Conservation (phyloP, 2,329 filamentous ascomycete genomes). For the Microascus cirrosus region DNA sequence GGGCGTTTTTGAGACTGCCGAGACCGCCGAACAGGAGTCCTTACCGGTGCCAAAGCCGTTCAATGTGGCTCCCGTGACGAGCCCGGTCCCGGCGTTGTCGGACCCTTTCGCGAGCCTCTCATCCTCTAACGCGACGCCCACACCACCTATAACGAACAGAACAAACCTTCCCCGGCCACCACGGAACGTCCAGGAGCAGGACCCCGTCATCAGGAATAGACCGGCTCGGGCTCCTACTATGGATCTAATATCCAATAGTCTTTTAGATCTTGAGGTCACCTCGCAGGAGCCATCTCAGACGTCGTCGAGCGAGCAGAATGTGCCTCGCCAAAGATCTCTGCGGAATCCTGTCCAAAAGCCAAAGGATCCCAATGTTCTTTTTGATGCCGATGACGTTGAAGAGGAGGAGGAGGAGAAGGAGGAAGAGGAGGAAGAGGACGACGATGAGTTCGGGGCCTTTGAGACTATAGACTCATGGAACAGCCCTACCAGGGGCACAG, state of each 20-base stretch:
- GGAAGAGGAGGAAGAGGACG: slow-evolving; percentile 21
- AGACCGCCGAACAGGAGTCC: slow-evolving; percentile 14
- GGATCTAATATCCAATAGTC: slow-evolving; percentile 41
- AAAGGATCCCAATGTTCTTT: slow-evolving; percentile 45
- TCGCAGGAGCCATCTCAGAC: background rate
- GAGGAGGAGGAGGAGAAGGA: slow-evolving; percentile 19
- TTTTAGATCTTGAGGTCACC: slow-evolving; percentile 24
- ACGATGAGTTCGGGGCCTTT: slow-evolving; percentile 42
- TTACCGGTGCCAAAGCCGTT: background rate
- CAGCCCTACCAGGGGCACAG: slow-evolving; percentile 13
- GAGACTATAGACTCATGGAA: slow-evolving; percentile 22
- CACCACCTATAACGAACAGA: background rate
- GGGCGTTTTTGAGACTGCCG: slow-evolving; percentile 56
- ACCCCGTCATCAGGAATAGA: slow-evolving; percentile 5
- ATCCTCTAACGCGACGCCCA: slow-evolving; percentile 13
- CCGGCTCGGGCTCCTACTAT: slow-evolving; percentile 36
- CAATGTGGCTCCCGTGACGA: background rate
- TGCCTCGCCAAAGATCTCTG: background rate
- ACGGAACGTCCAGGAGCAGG: slow-evolving; percentile 9
- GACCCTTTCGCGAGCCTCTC: slow-evolving; percentile 7
- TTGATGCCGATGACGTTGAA: slow-evolving; percentile 47
- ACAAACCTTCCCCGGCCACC: slow-evolving; percentile 8
- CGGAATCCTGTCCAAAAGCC: slow-evolving; percentile 3
- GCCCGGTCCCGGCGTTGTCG: slow-evolving; percentile 3
- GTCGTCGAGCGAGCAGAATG: background rate